Evolutionary conservation across 139 green algal species (phyloP).

Genomic region (Microglena sp.): DNA sequence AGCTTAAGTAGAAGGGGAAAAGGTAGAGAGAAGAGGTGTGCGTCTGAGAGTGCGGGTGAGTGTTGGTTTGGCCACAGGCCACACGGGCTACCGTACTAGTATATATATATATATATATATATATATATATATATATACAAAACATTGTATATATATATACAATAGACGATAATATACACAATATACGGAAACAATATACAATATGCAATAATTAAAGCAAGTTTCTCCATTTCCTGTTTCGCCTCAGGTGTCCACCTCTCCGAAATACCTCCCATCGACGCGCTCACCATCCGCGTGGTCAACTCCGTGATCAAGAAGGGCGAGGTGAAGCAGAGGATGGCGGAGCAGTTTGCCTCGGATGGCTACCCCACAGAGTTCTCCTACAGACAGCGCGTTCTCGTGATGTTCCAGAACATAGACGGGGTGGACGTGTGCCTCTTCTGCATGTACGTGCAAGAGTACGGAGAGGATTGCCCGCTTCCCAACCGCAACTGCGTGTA

Average conservation of each 20-base stretch:
- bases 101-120: no score
- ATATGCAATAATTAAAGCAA: not conserved
- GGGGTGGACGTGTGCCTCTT: slow-evolving; percentile 91
- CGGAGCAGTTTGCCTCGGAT: slow-evolving; percentile 12
- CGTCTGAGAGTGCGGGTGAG: no score
- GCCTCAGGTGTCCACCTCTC: no score
- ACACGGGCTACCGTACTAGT: no score
- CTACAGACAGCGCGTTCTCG: slow-evolving; percentile 89
- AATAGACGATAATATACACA: no score
- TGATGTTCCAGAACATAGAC: slow-evolving; percentile 87
- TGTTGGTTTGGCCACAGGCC: no score
- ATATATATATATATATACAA: no score
- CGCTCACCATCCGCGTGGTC: slow-evolving; percentile 89
- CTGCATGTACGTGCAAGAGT: slow-evolving; percentile 79
- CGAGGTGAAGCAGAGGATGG: slow-evolving; percentile 75
- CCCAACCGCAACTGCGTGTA: slow-evolving; percentile 89
- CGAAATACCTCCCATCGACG: no score
- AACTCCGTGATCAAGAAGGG: slow-evolving; percentile 87
- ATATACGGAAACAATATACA: not conserved
- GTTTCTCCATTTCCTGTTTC: not conserved
- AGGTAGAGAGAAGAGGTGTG: no score
- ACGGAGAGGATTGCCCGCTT: slow-evolving; percentile 63
- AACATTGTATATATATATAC: no score
- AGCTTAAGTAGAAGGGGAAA: no score
- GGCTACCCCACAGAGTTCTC: slow-evolving; percentile 65